These are phyloP conservation scores for Rosa rugosa DNA, from an alignment of 306 rosid genomes.

Conservation along the genomic window DNA sequence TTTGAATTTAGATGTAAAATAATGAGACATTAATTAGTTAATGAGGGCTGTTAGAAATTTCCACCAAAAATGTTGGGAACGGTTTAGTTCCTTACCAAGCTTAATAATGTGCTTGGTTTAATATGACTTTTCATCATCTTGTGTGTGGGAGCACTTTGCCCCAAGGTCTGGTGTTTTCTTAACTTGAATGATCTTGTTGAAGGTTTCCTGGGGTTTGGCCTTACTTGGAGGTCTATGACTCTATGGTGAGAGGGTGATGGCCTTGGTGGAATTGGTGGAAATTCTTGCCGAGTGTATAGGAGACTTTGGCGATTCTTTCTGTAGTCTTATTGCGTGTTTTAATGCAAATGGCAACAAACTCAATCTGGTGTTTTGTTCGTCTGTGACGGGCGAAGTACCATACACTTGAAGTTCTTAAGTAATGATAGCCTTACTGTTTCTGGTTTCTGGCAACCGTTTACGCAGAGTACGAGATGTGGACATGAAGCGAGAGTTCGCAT, in stretches of 20 bases:
- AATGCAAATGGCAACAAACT: conserved; percentile 88
- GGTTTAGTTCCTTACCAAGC: conserved; percentile 45
- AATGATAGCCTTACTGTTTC: conserved; percentile 91
- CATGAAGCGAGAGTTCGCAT: conserved; percentile 87
- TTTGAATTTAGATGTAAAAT: background rate
- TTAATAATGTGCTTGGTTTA: conserved; percentile 46
- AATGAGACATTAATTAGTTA: background rate
- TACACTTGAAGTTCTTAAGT: conserved; percentile 74
- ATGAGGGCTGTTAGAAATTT: conserved; percentile 33
- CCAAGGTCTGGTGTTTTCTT: conserved; percentile 53
- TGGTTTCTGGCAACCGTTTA: conserved; percentile 88
- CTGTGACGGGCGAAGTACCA: conserved; percentile 78
- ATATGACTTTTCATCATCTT: conserved; percentile 46
- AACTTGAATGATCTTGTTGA: conserved; percentile 86
- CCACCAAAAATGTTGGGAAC: conserved; percentile 28
- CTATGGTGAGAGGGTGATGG: conserved; percentile 76
- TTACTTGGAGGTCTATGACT: conserved; percentile 78
- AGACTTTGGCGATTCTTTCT: conserved; percentile 87
- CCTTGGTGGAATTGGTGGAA: conserved; percentile 84
- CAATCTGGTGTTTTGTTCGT: conserved; percentile 87
- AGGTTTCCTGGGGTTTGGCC: conserved; percentile 81
- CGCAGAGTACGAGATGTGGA: conserved; percentile 96
- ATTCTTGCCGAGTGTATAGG: conserved; percentile 62
- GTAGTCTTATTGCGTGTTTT: conserved; percentile 82
- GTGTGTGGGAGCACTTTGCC: conserved; percentile 50